Evolutionary conservation across 164 flowering plant genomes (phyloP).

Genomic region (Litsea cubeba): DNA sequence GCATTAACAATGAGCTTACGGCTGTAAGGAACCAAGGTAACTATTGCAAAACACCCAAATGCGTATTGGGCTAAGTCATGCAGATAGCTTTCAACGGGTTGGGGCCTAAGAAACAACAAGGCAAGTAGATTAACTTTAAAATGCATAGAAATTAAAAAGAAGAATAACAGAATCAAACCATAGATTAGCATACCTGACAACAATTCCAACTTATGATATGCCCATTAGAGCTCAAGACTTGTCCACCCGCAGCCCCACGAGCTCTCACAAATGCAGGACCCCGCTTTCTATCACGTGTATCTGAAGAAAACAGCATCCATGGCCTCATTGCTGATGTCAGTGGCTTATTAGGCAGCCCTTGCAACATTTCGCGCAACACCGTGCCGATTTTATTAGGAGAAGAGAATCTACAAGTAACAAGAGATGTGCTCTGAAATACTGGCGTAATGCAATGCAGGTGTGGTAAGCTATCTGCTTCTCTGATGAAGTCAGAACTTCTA

Average conservation of each 20-base stretch:
- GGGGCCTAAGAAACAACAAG: constrained; percentile 62
- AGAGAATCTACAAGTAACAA: constrained; percentile 87
- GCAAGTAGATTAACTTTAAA: neutral
- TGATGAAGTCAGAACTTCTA: constrained; percentile 77
- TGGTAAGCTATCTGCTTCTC: constrained; percentile 96
- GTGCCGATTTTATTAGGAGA: constrained; percentile 77
- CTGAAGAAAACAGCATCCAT: constrained; percentile 80
- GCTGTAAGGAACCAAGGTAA: constrained; percentile 73
- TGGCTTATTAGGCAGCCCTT: constrained; percentile 88
- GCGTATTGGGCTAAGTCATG: constrained; percentile 98
- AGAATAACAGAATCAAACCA: neutral
- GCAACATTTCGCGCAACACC: constrained; percentile 59
- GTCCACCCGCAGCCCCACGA: constrained; percentile 81
- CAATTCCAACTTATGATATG: constrained; percentile 81
- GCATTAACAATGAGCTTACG: constrained; percentile 81
- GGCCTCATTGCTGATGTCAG: constrained; percentile 90
- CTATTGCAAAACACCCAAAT: constrained; percentile 92
- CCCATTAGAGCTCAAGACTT: constrained; percentile 65
- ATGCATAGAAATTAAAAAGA: constrained; percentile 7
- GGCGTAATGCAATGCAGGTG: constrained; percentile 86
- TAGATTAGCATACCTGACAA: constrained; percentile 61
- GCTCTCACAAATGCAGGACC: constrained; percentile 88
- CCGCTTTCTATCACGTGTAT: constrained; percentile 91
- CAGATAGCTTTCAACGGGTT: constrained; percentile 90
- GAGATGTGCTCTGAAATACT: constrained; percentile 93